These are phyloP conservation scores for Bipolaris cookei DNA, from an alignment of 2,329 filamentous ascomycete species.

Conservation along the genomic window DNA sequence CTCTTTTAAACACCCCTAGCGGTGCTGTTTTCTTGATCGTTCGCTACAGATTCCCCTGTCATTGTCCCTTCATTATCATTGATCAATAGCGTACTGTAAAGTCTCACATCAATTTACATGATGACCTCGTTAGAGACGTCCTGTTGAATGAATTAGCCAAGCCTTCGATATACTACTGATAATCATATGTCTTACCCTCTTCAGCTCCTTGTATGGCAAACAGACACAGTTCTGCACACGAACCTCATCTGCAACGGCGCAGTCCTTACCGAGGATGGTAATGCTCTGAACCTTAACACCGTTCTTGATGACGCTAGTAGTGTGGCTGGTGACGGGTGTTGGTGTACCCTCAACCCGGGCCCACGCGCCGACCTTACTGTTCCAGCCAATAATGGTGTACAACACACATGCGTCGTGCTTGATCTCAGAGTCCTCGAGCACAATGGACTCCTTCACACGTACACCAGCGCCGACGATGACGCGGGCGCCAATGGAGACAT, in stretches of 20 bases:
- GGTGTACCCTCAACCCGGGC: constrained; percentile 95
- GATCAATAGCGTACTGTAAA: not conserved
- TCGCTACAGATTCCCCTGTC: constrained; percentile 8
- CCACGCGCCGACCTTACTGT: constrained; percentile 95
- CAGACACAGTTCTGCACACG: constrained; percentile 98
- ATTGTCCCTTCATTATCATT: not conserved
- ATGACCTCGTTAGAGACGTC: constrained; percentile 87
- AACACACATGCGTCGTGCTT: constrained; percentile 96
- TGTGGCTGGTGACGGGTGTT: constrained; percentile 84
- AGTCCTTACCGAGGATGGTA: constrained; percentile 97
- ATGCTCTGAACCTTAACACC: constrained; percentile 98
- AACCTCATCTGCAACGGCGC: constrained; percentile 89
- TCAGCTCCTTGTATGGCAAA: constrained; percentile 96
- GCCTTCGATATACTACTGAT: not conserved
- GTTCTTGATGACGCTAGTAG: constrained; percentile 94
- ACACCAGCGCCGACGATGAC: constrained; percentile 83
- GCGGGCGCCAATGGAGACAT: constrained; percentile 94
- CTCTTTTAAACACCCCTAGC: constrained; percentile 3
- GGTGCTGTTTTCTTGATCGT: constrained; percentile 18
- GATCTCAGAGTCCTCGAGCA: constrained; percentile 92
- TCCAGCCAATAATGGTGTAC: constrained; percentile 97
- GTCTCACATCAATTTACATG: constrained; percentile 66
- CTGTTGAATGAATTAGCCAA: constrained; percentile 51
- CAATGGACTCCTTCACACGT: constrained; percentile 93
- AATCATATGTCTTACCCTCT: constrained; percentile 71